Base-by-base conservation (phyloP, 345 rosid genomes). In the Corchorus olitorius region DNA sequence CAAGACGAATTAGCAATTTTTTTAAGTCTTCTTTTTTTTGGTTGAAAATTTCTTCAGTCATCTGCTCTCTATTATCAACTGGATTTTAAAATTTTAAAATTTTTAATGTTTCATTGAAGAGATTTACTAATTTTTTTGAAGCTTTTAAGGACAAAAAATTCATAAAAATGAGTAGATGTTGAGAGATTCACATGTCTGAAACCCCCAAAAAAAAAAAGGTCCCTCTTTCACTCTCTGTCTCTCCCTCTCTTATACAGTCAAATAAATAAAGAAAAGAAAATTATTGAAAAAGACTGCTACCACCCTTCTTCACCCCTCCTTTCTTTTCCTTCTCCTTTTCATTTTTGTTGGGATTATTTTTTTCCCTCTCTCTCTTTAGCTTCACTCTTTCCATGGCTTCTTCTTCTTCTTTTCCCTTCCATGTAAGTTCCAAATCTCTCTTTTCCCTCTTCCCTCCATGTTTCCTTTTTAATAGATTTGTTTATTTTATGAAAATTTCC, bases 381-480 rank as follows among this genome's bases (percentile, higher is more conserved):
- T 81, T 82, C 85, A 62, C 79, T 77, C 70, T 69, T 70, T 74
- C 60, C 79, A 53, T 79, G 75, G 77, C 78, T 82, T 70, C 71
- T 79, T 66, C 62, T 49, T 76, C 73, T 73, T 65, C 74, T 61
- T 74, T 41, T 54, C 70, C 77, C 63, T 80, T 56, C 75, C 46
- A 56, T 65, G 93, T 88, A 80, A 84, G 88, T 84, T 70, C 74
- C 81, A 46, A 87, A 77, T 86, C 90, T 60, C 70, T 68, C 70
- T 56, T 55, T 52, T 73, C 67, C 62, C 50, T 77, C 35, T 67
- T 45, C 37, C 8, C 1, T 59, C 14, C 54, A 6, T 54, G 0
- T 63, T 3, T 22, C 5, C 33, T 2, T 52, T 37, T 39, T 5
- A 6, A 52, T 61, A 46, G 60, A 46, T 78, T 79, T 27, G 27